Evolutionary conservation across 2,329 filamentous ascomycete species (phyloP).

Genomic region (Pseudogymnoascus verrucosus): DNA sequence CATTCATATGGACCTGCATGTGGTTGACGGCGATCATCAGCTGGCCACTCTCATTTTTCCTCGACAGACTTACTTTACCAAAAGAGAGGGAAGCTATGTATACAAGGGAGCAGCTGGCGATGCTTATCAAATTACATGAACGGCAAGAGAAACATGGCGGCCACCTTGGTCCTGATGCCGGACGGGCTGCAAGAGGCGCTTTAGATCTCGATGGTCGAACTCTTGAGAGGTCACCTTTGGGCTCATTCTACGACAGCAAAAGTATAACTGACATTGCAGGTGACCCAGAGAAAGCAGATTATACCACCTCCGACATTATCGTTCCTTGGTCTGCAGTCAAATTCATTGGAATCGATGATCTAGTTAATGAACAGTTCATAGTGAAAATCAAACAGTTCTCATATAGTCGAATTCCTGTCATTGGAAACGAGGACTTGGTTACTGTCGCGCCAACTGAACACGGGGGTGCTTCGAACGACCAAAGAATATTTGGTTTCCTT

Average conservation of each 20-base stretch:
- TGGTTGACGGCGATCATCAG: slow-evolving; percentile 19
- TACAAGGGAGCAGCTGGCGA: slow-evolving; percentile 17
- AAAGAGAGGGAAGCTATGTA: slow-evolving; percentile 15
- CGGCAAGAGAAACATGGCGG: slow-evolving; percentile 19
- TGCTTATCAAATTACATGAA: slow-evolving; percentile 22
- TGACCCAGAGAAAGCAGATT: slow-evolving; percentile 6
- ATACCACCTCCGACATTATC: slow-evolving; percentile 15
- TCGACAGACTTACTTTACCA: slow-evolving; percentile 14
- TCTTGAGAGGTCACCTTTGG: slow-evolving; percentile 12
- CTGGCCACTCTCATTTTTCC: slow-evolving; percentile 20
- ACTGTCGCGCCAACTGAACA: background rate
- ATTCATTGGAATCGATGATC: slow-evolving; percentile 21
- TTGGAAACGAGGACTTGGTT: slow-evolving; percentile 13
- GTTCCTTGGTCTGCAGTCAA: slow-evolving; percentile 21
- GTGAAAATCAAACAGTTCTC: slow-evolving; percentile 21
- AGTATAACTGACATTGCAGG: background rate
- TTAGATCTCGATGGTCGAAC: slow-evolving; percentile 19
- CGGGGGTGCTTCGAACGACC: slow-evolving; percentile 11
- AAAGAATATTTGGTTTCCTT: slow-evolving; percentile 21
- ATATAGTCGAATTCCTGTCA: slow-evolving; percentile 24
- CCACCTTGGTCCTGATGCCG: slow-evolving; percentile 16
- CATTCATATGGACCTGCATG: slow-evolving; percentile 24
- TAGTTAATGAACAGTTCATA: slow-evolving; percentile 20
- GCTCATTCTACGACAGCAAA: background rate
- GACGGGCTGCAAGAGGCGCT: slow-evolving; percentile 21